Base-by-base conservation (phyloP, 2,329 filamentous ascomycete species). In the Aspergillus terreus region DNA sequence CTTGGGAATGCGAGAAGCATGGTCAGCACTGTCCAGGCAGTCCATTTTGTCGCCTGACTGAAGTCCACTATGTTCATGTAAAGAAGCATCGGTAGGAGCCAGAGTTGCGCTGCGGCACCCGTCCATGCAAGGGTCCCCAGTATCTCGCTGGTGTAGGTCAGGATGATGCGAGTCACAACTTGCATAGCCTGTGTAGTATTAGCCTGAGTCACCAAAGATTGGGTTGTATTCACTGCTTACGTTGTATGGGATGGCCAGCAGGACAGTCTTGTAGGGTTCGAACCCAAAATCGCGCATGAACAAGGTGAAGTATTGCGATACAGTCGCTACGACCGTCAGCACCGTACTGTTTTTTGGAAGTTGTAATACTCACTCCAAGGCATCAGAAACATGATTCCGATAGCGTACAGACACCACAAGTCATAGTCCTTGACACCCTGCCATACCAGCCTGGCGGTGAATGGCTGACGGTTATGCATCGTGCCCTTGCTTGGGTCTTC, bases 401-500 rank as follows among this genome's bases (percentile, higher is more conserved):
- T 64, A 6, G 78, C 64, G 58, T 79, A 80, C 9, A 81, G 63
- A 11, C 77, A 76, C 76, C 76, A 82, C 65, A 82, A 75, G 51
- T 82, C 77, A 50, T 75, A 82, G 60, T 83, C 80, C 3, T 59
- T 70, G 12, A 80, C 53, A 47, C 75, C 76, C 27, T 77, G 63
- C 72, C 74, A 78, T 12, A 83, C 64, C 57, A 79, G 76, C 11
- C 54, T 62, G 2, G 70, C 60, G 0, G 71, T 74, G 2, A 83
- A 65, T 0, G 74, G 76, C 56, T 82, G 74, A 1, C 78, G 62
- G 35, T 82, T 82, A 61, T 81, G 77, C 79, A 82, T 82, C 50
- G 75, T 75, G 17, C 79, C 78, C 59, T 82, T 82, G 35, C 71
- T 75, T 0, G 77, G 76, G 49, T 80, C 77, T 36, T 80, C 77